Percentiles rank a stretch among this genome's conserved stretches.
Conservation (phyloP, 192 early-diverging fungal species). For the Phycomyces nitens region DNA sequence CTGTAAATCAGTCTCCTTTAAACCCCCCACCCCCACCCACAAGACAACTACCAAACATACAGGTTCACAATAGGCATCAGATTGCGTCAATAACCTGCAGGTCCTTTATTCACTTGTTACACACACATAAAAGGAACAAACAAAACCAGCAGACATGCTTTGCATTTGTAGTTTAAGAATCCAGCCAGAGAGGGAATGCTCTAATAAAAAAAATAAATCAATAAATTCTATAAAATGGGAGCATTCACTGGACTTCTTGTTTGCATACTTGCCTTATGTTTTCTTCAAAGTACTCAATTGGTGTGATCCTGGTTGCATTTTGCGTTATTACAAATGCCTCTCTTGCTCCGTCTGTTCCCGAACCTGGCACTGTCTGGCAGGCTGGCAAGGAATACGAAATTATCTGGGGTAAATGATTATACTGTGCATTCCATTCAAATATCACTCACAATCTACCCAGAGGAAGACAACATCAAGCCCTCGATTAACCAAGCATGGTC, state of each 20-base stretch:
- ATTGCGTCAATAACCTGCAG: too few relatives aligned
- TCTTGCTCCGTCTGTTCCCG: conserved; percentile 19
- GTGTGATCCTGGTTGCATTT: not conserved
- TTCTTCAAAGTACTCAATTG: not conserved
- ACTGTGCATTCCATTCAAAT: too few relatives aligned
- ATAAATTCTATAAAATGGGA: too few relatives aligned
- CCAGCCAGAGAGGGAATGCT: not conserved
- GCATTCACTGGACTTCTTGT: too few relatives aligned
- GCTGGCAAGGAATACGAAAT: conserved; percentile 21
- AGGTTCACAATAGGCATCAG: too few relatives aligned
- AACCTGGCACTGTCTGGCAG: conserved; percentile 27
- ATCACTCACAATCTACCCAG: too few relatives aligned
- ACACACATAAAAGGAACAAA: too few relatives aligned
- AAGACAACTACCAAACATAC: too few relatives aligned
- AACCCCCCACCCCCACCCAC: too few relatives aligned
- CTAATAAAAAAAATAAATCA: not conserved
- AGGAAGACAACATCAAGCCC: conserved; percentile 13
- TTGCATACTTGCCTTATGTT: not conserved
- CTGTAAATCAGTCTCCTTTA: too few relatives aligned
- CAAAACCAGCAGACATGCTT: too few relatives aligned
- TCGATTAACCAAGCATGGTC: conserved; percentile 17
- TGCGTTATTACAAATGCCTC: conserved; percentile 9
- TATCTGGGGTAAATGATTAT: conserved; percentile 25
- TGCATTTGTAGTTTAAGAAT: not conserved
- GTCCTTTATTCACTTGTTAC: too few relatives aligned